Evolutionary conservation across 768 basidiomycete species (phyloP).

Genomic region (Chalciporus sphaerocephalus): DNA sequence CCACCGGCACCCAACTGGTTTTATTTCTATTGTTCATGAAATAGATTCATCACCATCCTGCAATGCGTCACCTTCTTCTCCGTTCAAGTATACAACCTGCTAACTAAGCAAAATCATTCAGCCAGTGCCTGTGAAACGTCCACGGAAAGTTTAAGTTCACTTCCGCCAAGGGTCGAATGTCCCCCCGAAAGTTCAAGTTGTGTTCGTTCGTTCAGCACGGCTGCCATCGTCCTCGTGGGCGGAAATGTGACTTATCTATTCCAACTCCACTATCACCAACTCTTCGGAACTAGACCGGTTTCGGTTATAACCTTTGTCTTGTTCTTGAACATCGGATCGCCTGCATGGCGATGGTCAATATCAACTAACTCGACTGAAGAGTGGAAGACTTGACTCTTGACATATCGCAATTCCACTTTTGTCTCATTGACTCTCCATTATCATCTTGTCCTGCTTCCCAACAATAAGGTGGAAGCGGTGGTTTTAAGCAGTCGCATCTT

Average conservation of each 20-base stretch:
- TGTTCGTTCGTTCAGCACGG: conserved; percentile 1
- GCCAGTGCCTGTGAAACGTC: conserved; percentile 1
- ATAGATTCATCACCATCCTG: conserved; percentile 10
- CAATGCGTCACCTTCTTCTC: conserved; percentile 2
- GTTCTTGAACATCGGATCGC: conserved; percentile 17
- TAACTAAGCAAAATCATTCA: conserved; percentile 2
- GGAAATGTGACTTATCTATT: conserved; percentile 17
- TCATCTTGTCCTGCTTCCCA: conserved; percentile 35
- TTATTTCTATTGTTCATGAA: conserved; percentile 25
- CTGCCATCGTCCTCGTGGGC: conserved; percentile 12
- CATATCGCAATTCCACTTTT: conserved; percentile 15
- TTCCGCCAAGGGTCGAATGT: conserved; percentile 12
- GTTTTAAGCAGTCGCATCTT: conserved; percentile 13
- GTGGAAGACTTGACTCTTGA: conserved; percentile 13
- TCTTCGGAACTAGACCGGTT: conserved; percentile 34
- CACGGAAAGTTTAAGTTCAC: conserved; percentile 17
- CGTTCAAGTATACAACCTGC: conserved; percentile 11
- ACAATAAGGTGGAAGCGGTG: conserved; percentile 32
- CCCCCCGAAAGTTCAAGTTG: not conserved
- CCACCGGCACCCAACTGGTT: conserved; percentile 20
- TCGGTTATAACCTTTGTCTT: conserved; percentile 34
- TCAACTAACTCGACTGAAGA: conserved; percentile 12
- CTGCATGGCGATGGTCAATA: conserved; percentile 15
- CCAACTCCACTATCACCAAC: conserved; percentile 8
- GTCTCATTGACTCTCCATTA: conserved; percentile 16